Base-by-base conservation (phyloP, 768 basidiomycete species). In the Russula vinacea region DNA sequence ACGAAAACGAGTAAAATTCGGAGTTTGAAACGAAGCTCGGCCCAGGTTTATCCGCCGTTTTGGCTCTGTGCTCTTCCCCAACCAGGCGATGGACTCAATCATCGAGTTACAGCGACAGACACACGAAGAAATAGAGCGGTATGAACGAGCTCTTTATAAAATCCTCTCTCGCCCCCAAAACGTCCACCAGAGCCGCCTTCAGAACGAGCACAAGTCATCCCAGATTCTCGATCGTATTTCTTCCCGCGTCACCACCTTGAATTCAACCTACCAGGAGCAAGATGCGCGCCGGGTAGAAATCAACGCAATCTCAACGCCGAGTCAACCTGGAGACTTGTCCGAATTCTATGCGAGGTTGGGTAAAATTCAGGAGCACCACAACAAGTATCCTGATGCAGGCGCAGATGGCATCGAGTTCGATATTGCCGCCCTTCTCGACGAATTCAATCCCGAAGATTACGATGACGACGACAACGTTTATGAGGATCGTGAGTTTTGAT, bases 321-420 rank as follows among this genome's bases (percentile, higher is more conserved):
- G n/a, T 17, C 82, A 82, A 52, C 68, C 68, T 53, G 83, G 85
- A 76, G 84, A 98, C 76, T 81, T 98, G 57, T 86, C 88, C 53
- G 93, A 96, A 76, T 99, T 99, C 79, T 98, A 99, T 79, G 80
- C 88, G 75, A 88, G 97, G 79, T 87, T 98, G 81, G 88, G 86
- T 73, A 94, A 91, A 84, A 87, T 98, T 76, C 92, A 95, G 79
- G 94, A 95, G 74, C 93, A 96, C 83, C 88, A 98, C 82, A 84
- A 83, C 78, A 92, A 92, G 81, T 94, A 98, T 82, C 94, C 94
- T 79, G 90, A 95, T 78, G 80, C 89, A 77, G 82, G 84, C 72
- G 80, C 87, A 81, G 88, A 84, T 72, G 81, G 88, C 65, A 88
- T 96, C 76, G 87, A 92, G 75, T 80, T 86, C 67, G 94, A 96